phyloP scores from a whole-genome alignment of 345 rosid species.

The Carallia brachiata region DNA sequence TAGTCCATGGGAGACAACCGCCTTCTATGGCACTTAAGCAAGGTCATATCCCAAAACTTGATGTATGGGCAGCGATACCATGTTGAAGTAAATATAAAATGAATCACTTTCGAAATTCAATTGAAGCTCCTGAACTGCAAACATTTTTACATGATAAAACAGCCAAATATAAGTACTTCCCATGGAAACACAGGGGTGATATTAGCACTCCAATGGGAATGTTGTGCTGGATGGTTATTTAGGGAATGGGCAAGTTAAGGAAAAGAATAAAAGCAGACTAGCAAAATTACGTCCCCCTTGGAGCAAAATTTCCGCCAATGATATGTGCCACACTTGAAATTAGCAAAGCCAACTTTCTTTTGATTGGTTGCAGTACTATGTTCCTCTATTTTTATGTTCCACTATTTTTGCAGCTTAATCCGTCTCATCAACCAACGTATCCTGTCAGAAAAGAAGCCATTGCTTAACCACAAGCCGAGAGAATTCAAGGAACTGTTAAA shows the following conservation, averaged over 20 bases:
- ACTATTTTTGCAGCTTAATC: neutral
- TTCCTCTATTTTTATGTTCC: neutral
- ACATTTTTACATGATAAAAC: slow-evolving; percentile 27
- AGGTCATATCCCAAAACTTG: too few relatives aligned
- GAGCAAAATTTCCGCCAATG: neutral
- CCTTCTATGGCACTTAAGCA: too few relatives aligned
- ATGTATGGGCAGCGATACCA: neutral
- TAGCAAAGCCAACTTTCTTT: neutral
- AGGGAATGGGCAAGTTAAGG: neutral
- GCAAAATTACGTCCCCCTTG: too few relatives aligned
- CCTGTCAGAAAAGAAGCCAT: slow-evolving; percentile 12
- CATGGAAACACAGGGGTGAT: neutral
- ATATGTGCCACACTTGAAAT: neutral
- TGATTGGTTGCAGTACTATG: neutral
- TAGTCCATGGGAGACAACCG: neutral
- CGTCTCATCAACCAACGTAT: slow-evolving; percentile 9
- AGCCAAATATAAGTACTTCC: neutral
- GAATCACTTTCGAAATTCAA: neutral
- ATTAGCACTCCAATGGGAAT: too few relatives aligned
- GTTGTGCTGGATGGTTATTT: neutral
- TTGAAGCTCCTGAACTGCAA: slow-evolving; percentile 13
- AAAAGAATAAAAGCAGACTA: neutral
- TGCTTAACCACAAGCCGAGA: too few relatives aligned
- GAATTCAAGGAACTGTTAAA: too few relatives aligned
- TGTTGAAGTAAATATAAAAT: slow-evolving; percentile 8